Percentiles rank a stretch among this genome's conserved stretches.
phyloP scores from a whole-genome alignment of 176 grass and related monocot genomes.

The Themeda triandra region DNA sequence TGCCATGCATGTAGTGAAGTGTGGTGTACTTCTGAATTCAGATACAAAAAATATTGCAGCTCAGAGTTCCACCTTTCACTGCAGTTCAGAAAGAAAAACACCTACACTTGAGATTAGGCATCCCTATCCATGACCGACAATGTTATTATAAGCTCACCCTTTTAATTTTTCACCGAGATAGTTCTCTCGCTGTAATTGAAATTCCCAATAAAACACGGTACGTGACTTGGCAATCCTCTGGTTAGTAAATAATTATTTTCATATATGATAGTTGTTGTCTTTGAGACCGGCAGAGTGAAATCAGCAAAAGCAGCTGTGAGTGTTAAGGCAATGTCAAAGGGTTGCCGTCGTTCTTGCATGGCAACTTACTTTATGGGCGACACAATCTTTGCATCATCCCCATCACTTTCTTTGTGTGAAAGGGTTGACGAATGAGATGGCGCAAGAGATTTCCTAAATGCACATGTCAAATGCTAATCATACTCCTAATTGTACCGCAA shows the following conservation, averaged over 20 bases:
- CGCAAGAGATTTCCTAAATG: not conserved
- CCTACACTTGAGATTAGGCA: not conserved
- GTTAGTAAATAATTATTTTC: too few relatives aligned
- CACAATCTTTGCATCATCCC: slow-evolving; percentile 26
- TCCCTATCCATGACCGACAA: not conserved
- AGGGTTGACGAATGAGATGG: not conserved
- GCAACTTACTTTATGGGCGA: slow-evolving; percentile 1
- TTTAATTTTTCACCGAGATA: not conserved
- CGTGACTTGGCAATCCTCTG: not conserved
- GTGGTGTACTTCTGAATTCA: slow-evolving; percentile 28
- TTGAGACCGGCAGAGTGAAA: too few relatives aligned
- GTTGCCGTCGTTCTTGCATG: slow-evolving; percentile 23
- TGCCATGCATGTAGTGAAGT: slow-evolving; percentile 28
- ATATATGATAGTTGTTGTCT: too few relatives aligned
- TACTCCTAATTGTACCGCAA: not conserved
- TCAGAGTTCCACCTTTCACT: not conserved
- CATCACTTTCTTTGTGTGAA: slow-evolving; percentile 35
- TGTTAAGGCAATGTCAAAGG: slow-evolving; percentile 18
- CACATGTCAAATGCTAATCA: not conserved
- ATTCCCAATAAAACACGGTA: slow-evolving; percentile 12
- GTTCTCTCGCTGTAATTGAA: slow-evolving; percentile 19
- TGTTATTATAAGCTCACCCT: slow-evolving; percentile 24
- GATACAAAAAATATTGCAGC: slow-evolving; percentile 9
- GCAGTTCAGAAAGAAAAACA: not conserved
- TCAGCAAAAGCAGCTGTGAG: not conserved